These are phyloP conservation scores for Yamadazyma friedrichii DNA, from an alignment of 1,139 yeast species.

Conservation along the genomic window DNA sequence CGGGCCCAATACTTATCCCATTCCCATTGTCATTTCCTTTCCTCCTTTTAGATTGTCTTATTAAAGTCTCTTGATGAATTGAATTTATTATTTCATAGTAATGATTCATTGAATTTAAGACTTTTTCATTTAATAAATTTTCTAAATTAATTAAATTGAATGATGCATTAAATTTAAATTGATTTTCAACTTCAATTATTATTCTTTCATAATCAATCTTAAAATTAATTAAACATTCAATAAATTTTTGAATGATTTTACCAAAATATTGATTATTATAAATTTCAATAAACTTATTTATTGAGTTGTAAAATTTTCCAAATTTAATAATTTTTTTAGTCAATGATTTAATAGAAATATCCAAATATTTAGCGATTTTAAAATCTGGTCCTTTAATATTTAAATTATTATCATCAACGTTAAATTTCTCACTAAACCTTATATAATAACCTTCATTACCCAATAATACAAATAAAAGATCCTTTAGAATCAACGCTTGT, in stretches of 20 bases:
- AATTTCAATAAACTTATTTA: constrained; percentile 53
- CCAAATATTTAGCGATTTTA: constrained; percentile 68
- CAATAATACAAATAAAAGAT: constrained; percentile 62
- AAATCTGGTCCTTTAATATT: constrained; percentile 71
- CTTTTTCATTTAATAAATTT: constrained; percentile 29
- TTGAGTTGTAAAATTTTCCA: constrained; percentile 63
- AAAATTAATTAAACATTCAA: constrained; percentile 54
- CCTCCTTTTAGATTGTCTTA: constrained; percentile 19
- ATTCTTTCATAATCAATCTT: constrained; percentile 48
- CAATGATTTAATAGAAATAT: constrained; percentile 72
- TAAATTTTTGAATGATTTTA: constrained; percentile 69
- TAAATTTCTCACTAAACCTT: constrained; percentile 62
- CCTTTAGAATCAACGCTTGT: constrained; percentile 71
- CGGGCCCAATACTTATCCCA: neutral
- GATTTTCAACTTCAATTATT: constrained; percentile 53
- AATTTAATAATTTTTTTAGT: constrained; percentile 57
- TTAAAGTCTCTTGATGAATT: constrained; percentile 42
- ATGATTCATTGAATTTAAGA: constrained; percentile 41
- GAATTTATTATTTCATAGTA: constrained; percentile 54
- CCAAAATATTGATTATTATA: constrained; percentile 64
- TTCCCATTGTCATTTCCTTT: constrained; percentile 18
- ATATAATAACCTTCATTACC: constrained; percentile 84
- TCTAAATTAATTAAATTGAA: constrained; percentile 38
- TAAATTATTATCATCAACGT: constrained; percentile 34
- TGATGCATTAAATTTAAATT: constrained; percentile 42